These are phyloP conservation scores for Mortierella sp. DNA, from an alignment of 371 early-diverging fungal genomes.

Conservation along the genomic window DNA sequence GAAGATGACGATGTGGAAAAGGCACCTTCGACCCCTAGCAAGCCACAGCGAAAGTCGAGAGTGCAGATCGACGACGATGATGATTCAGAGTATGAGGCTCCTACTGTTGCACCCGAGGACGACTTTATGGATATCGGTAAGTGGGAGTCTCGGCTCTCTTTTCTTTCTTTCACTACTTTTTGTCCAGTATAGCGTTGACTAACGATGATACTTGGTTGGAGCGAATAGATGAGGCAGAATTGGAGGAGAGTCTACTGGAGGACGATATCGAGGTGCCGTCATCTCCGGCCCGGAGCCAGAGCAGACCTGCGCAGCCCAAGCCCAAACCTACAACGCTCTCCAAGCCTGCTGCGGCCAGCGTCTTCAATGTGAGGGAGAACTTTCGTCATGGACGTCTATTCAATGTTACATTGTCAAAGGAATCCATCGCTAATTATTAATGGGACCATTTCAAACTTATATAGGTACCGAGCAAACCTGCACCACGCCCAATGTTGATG, in stretches of 20 bases:
- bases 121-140: conserved; percentile 58
- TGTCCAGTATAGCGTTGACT: neutral
- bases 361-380: conserved; percentile 27
- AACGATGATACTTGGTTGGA: neutral
- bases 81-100: conserved; percentile 59
- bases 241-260: conserved; percentile 24
- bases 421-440: neutral
- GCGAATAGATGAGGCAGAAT: conserved; percentile 21
- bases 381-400: neutral
- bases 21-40: conserved; percentile 25
- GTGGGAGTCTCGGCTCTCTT: neutral
- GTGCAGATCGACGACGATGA: conserved; percentile 52
- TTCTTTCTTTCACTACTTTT: neutral
- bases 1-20: conserved; percentile 24
- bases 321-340: neutral
- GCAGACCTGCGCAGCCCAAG: neutral
- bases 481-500: conserved; percentile 31
- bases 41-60: conserved; percentile 35
- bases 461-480: conserved; percentile 22
- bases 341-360: conserved; percentile 2
- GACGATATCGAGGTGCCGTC: conserved; percentile 34
- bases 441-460: neutral
- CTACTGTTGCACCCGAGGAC: conserved; percentile 36
- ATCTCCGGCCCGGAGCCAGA: conserved; percentile 20
- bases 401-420: no score